Evolutionary conservation across 1,284 basidiomycete genomes (phyloP).

Genomic region (Dichomitus squalens): DNA sequence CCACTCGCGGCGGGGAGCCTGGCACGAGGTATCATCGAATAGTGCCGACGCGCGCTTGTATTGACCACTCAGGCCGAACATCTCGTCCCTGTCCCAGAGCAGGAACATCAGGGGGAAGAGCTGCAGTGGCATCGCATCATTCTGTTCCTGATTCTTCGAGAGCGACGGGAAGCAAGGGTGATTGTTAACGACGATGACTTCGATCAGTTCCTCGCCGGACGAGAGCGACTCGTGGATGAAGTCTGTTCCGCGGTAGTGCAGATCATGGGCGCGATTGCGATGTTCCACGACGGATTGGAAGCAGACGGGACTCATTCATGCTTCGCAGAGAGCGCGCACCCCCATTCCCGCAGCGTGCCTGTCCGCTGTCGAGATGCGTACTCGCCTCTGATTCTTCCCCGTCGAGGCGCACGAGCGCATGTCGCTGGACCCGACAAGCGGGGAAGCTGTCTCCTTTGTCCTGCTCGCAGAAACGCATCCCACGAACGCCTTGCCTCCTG

Average conservation of each 20-base stretch:
- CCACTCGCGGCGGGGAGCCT: too few relatives aligned
- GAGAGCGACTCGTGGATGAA: too few relatives aligned
- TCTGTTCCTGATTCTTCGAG: too few relatives aligned
- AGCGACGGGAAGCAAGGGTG: too few relatives aligned
- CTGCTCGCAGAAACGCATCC: conserved; percentile 69
- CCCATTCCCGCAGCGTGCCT: conserved; percentile 90
- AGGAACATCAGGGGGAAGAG: too few relatives aligned
- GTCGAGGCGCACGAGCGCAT: conserved; percentile 94
- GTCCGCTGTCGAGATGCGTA: conserved; percentile 81
- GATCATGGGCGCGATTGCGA: conserved; percentile 33
- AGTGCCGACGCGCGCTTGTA: too few relatives aligned
- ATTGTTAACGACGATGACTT: too few relatives aligned
- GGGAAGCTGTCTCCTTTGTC: conserved; percentile 93
- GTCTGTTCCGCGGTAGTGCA: conserved; percentile 4
- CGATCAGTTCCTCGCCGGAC: too few relatives aligned
- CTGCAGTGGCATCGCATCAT: too few relatives aligned
- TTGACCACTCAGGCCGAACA: too few relatives aligned
- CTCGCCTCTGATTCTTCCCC: conserved; percentile 82
- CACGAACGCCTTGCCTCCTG: conserved; percentile 35
- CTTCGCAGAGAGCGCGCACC: conserved; percentile 94
- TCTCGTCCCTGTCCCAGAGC: too few relatives aligned
- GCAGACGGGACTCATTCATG: conserved; percentile 82
- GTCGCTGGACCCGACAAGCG: conserved; percentile 81
- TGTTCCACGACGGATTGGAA: conserved; percentile 83
- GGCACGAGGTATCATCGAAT: too few relatives aligned